These are phyloP conservation scores for Plasmodium cynomolgi DNA, from an alignment of 169 alveolate species.

Conservation along the genomic window DNA sequence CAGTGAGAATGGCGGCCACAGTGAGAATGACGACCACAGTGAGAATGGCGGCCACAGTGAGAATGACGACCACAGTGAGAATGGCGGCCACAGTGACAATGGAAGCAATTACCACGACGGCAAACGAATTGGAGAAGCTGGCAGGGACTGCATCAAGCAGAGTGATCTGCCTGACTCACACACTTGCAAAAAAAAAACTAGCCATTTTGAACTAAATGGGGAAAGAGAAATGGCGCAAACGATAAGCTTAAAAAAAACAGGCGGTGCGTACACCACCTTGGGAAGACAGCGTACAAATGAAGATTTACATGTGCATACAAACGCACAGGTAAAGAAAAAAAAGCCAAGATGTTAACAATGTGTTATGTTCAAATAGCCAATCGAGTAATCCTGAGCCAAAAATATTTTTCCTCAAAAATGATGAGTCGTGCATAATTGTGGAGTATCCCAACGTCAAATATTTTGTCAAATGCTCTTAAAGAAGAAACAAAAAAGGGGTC, in stretches of 20 bases:
- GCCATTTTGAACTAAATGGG: neutral
- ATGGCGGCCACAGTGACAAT: neutral
- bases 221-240: neutral
- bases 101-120: neutral
- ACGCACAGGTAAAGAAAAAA: neutral
- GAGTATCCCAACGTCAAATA: slow-evolving; percentile 72
- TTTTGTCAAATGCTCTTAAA: slow-evolving; percentile 36
- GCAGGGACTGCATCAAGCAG: neutral
- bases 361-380: neutral
- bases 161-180: neutral
- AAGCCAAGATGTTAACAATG: slow-evolving; percentile 5
- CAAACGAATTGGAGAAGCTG: neutral
- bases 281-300: neutral
- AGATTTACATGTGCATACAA: neutral
- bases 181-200: neutral
- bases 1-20: no score
- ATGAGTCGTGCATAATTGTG: slow-evolving; percentile 46
- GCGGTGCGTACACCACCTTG: neutral
- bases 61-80: no score
- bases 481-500: neutral
- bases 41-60: neutral
- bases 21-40: neutral
- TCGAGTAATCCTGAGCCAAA: slow-evolving; percentile 49
- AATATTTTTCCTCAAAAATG: slow-evolving; percentile 43
- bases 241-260: neutral